Evolutionary conservation across 2,329 filamentous ascomycete species (phyloP).

Genomic region (Verticillium zaregamsianum): DNA sequence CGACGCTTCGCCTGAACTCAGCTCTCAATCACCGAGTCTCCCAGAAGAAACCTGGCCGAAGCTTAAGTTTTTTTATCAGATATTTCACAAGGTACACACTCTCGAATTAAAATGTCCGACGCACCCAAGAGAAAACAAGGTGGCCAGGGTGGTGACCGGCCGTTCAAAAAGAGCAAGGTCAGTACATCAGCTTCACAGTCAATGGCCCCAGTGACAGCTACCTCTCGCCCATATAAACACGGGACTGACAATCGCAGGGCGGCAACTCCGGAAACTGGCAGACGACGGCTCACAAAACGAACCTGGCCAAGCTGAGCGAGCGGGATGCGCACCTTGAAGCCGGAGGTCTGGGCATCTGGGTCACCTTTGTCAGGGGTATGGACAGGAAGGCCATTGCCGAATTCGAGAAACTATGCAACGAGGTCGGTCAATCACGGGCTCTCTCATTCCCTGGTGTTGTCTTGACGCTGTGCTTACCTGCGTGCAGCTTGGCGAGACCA

Average conservation of each 20-base stretch:
- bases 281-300: conserved; percentile 54
- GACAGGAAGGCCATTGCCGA: conserved; percentile 67
- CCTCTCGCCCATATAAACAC: background rate
- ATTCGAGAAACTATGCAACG: conserved; percentile 60
- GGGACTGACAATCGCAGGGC: conserved; percentile 26
- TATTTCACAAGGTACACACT: too few relatives aligned
- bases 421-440: conserved; percentile 38
- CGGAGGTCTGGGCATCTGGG: conserved; percentile 73
- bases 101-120: conserved; percentile 22
- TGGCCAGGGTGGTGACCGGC: conserved; percentile 17
- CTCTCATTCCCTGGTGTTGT: background rate
- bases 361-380: conserved; percentile 69
- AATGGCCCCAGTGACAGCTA: background rate
- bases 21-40: background rate
- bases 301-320: conserved; percentile 35
- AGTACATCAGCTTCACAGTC: conserved; percentile 4
- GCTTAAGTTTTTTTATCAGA: too few relatives aligned
- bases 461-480: background rate
- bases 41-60: too few relatives aligned
- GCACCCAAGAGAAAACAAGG: conserved; percentile 30
- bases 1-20: background rate
- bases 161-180: conserved; percentile 38
- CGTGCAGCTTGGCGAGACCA: conserved; percentile 42
- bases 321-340: conserved; percentile 51
- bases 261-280: conserved; percentile 57